A percentile compares a stretch with the other conserved stretches of the same genome.
These are phyloP conservation scores for Acanthamoeba royreba DNA, from an alignment of 208 protist species.

Conservation along the genomic window DNA sequence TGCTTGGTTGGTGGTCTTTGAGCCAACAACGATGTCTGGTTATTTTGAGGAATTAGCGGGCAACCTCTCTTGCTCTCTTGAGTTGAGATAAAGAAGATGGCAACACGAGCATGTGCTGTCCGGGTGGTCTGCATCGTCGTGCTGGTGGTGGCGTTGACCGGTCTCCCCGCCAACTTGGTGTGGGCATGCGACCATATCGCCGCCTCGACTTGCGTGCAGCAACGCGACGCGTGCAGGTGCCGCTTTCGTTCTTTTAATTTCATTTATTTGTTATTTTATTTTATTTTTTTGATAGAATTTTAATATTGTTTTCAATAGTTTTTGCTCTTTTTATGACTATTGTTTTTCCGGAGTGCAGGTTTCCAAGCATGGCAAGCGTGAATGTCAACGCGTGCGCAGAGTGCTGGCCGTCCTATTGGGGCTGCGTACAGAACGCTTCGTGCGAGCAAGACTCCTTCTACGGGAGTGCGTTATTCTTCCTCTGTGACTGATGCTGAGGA, in stretches of 20 bases:
- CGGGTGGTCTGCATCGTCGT: not conserved
- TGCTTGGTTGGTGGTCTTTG: too few relatives aligned
- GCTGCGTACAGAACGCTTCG: not conserved
- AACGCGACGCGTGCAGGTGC: not conserved
- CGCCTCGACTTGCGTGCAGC: not conserved
- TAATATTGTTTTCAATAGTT: not conserved
- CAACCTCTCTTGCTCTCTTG: too few relatives aligned
- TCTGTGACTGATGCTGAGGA: too few relatives aligned
- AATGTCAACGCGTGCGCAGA: not conserved
- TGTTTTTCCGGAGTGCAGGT: too few relatives aligned
- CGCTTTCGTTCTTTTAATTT: not conserved
- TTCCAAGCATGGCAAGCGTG: not conserved
- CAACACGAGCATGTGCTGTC: not conserved
- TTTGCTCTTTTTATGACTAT: not conserved
- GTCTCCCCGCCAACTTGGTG: not conserved
- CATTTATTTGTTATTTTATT: not conserved
- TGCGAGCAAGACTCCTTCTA: not conserved
- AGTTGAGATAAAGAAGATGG: not conserved
- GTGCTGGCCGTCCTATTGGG: not conserved
- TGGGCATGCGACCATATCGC: not conserved
- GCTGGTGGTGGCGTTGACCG: not conserved
- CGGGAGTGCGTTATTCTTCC: not conserved
- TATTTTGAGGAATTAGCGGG: too few relatives aligned
- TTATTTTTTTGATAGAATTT: not conserved
- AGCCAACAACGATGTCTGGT: too few relatives aligned